Evolutionary conservation across 2,329 filamentous ascomycete genomes (phyloP), one percentile per base, ranked within the genome.

Genomic region (Akanthomyces uredinophilus): DNA sequence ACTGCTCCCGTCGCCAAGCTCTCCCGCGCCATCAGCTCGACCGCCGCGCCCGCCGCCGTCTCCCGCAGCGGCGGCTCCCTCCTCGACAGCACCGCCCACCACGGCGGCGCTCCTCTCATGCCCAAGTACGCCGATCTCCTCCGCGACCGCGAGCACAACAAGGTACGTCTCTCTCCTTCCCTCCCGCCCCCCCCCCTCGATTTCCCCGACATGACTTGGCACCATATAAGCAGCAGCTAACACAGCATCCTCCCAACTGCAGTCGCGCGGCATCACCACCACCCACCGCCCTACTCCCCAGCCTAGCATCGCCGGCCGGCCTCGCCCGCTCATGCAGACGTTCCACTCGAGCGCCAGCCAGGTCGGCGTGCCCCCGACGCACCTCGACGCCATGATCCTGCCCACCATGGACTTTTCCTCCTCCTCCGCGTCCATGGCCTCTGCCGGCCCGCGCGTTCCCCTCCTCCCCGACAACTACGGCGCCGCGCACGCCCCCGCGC

Each of bases 321-420:
- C 75, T 63, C 75, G 81, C 68, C 85, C 84, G 46, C 74, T 87
- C 61, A 87, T 88, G 85, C 85, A 88, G 75, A 83, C 82, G 69
- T 87, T 87, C 77, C 76, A 77, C 68, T 79, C 79, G 24, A 78
- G 80, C 20, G 72, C 79, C 7, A 71, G 80, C 18, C 77, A 78
- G 61, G 76, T 79, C n/a, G 71, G 77, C 16, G 67, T 72, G 13
- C 69, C 75, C 32, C 66, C 70, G 47, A 70, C 69, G 51, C 75
- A 79, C 63, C 78, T 86, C 63, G 83, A 87, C 74, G 78, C 76
- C 70, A 76, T 80, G 64, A 72, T 84, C 64, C 77, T 88, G 61
- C 85, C 85, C 29, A 71, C 75, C 62, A 71, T 79, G 14, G 72
- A 75, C 50, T 64, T 71, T 37, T 16, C 44, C 44, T 22, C 43